Evolutionary conservation across 2,329 filamentous ascomycete genomes (phyloP).

Genomic region (Colletotrichum salicis): DNA sequence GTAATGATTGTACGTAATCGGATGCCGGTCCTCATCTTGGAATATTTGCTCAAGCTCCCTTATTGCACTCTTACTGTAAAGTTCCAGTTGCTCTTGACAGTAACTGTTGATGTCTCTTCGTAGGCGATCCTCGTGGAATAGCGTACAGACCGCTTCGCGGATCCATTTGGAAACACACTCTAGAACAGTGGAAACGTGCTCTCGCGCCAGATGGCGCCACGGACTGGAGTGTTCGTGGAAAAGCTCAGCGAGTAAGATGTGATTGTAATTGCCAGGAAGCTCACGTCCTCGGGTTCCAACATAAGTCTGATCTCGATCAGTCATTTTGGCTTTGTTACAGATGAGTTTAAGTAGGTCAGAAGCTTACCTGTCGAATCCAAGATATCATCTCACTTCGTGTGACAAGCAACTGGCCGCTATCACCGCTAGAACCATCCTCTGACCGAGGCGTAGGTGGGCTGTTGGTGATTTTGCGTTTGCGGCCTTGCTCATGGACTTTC

Average conservation of each 20-base stretch:
- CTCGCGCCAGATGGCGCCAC: slow-evolving; percentile 51
- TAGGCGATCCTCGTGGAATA: slow-evolving; percentile 14
- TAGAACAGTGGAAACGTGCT: background rate
- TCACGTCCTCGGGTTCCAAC: slow-evolving; percentile 51
- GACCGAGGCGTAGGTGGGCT: background rate
- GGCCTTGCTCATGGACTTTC: slow-evolving; percentile 54
- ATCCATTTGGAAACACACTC: slow-evolving; percentile 8
- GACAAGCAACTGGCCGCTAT: slow-evolving; percentile 35
- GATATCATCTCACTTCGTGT: background rate
- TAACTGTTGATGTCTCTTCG: background rate
- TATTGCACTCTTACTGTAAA: background rate
- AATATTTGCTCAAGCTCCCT: slow-evolving; percentile 20
- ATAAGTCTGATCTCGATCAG: background rate
- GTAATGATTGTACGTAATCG: slow-evolving; percentile 64
- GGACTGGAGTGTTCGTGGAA: slow-evolving; percentile 68
- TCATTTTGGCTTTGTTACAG: slow-evolving; percentile 16
- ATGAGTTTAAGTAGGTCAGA: slow-evolving; percentile 43
- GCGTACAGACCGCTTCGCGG: background rate
- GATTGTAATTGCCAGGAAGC: slow-evolving; percentile 70
- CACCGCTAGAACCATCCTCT: background rate
- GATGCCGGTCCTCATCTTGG: slow-evolving; percentile 46
- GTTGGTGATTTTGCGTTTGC: slow-evolving; percentile 46
- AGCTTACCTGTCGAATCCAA: background rate
- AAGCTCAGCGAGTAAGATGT: slow-evolving; percentile 66
- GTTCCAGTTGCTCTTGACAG: background rate